Evolutionary conservation across 176 grass and related monocot genomes (phyloP).

Genomic region (Pontederia paniculata): DNA sequence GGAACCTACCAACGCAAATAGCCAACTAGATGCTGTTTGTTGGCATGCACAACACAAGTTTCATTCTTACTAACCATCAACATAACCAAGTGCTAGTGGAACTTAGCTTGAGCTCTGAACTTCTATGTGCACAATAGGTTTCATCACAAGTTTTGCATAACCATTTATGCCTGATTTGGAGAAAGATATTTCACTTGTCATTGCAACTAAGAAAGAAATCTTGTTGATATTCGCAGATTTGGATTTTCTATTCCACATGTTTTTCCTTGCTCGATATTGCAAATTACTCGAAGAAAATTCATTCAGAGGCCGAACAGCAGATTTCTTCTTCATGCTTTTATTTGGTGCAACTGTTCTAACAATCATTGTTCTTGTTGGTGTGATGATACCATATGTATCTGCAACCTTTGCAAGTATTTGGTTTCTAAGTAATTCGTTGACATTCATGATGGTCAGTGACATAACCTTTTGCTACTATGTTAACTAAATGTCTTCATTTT

Average conservation of each 20-base stretch:
- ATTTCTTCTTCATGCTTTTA: slow-evolving; percentile 98
- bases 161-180: too few species aligned
- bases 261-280: slow-evolving; percentile 95
- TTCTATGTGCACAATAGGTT: too few species aligned
- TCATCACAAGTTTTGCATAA: too few species aligned
- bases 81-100: too few species aligned
- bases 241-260: slow-evolving; percentile 99
- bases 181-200: too few species aligned
- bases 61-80: too few species aligned
- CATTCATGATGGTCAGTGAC: slow-evolving; percentile 91
- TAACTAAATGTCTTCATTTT: neutral
- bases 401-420: slow-evolving; percentile 85
- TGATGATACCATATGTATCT: slow-evolving; percentile 91
- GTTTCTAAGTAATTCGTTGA: slow-evolving; percentile 99
- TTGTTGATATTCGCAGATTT: slow-evolving; percentile 49
- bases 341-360: slow-evolving; percentile 92
- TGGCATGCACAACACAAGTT: too few species aligned
- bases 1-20: too few species aligned
- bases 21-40: too few species aligned
- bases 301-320: slow-evolving; percentile 93
- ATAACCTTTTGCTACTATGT: neutral
- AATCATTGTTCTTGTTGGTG: slow-evolving; percentile 77
- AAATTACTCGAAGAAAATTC: slow-evolving; percentile 98
- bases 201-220: too few species aligned
- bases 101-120: too few species aligned